These are phyloP conservation scores for Venturia oleaginea DNA, from an alignment of 2,329 filamentous ascomycete species.

Conservation along the genomic window DNA sequence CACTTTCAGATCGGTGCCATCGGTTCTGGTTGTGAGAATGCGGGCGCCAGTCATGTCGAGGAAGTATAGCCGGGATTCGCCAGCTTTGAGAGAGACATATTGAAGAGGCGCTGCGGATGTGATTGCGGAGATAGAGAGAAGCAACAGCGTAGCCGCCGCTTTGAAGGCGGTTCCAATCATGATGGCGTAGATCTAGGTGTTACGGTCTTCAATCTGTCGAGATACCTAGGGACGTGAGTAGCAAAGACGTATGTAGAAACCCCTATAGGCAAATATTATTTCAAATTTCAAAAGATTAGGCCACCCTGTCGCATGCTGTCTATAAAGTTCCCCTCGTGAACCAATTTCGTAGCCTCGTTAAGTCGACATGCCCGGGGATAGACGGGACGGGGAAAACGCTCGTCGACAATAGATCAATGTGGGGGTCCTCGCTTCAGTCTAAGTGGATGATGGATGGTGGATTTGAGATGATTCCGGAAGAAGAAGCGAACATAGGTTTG, in stretches of 20 bases:
- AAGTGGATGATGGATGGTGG: background rate
- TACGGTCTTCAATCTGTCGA: background rate
- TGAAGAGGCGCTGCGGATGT: background rate
- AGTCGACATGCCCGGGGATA: background rate
- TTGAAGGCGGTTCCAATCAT: background rate
- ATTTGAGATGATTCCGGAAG: background rate
- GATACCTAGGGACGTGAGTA: background rate
- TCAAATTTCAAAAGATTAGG: background rate
- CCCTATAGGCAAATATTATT: background rate
- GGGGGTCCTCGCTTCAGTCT: background rate
- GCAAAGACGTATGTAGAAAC: background rate
- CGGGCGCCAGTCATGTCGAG: background rate
- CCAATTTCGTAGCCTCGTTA: background rate
- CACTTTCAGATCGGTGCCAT: constrained; percentile 5
- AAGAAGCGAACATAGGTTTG: background rate
- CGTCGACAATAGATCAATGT: background rate
- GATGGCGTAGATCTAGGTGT: background rate
- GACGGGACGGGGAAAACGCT: background rate
- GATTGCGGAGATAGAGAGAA: background rate
- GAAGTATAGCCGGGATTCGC: constrained; percentile 5
- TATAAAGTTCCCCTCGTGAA: background rate
- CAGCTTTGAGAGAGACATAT: background rate
- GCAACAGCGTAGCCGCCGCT: background rate
- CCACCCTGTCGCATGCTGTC: background rate
- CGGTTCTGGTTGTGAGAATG: background rate